Evolutionary conservation across 75 land plant species (phyloP).

Genomic region (Picea sitchensis): DNA sequence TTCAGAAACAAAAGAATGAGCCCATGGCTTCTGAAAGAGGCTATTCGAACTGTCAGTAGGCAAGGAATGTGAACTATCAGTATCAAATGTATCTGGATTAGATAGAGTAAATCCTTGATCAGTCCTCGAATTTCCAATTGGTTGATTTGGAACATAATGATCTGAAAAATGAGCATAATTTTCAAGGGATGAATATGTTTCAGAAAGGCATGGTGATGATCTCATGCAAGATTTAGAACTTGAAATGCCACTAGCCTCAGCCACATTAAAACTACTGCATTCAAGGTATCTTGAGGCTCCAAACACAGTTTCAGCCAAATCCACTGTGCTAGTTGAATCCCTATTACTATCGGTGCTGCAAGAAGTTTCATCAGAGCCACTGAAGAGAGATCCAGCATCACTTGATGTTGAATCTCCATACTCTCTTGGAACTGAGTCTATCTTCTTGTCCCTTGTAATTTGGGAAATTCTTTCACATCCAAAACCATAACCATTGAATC

Average conservation of each 20-base stretch:
- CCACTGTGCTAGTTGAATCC: constrained; percentile 45
- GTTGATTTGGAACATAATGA: background rate
- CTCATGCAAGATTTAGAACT: background rate
- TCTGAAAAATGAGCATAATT: background rate
- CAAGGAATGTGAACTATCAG: background rate
- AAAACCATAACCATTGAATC: background rate
- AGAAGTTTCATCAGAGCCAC: constrained; percentile 62
- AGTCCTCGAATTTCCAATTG: background rate
- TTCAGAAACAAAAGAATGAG: background rate
- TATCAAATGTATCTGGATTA: background rate
- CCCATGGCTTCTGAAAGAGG: background rate
- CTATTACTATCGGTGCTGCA: constrained; percentile 60
- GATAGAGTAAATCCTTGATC: background rate
- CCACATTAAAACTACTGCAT: background rate
- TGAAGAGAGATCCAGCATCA: constrained; percentile 52
- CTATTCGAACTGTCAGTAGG: background rate
- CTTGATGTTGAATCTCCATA: constrained; percentile 50
- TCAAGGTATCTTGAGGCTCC: constrained; percentile 19
- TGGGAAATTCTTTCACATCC: background rate
- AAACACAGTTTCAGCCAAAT: constrained; percentile 22
- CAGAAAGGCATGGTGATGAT: background rate
- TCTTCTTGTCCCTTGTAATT: constrained; percentile 4
- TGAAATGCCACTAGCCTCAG: background rate
- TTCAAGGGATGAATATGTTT: background rate
- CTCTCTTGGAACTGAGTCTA: constrained; percentile 13